Percentiles rank a stretch among this genome's conserved stretches.
phyloP scores from a whole-genome alignment of 768 basidiomycete species.

The Leccinum ochraceum region DNA sequence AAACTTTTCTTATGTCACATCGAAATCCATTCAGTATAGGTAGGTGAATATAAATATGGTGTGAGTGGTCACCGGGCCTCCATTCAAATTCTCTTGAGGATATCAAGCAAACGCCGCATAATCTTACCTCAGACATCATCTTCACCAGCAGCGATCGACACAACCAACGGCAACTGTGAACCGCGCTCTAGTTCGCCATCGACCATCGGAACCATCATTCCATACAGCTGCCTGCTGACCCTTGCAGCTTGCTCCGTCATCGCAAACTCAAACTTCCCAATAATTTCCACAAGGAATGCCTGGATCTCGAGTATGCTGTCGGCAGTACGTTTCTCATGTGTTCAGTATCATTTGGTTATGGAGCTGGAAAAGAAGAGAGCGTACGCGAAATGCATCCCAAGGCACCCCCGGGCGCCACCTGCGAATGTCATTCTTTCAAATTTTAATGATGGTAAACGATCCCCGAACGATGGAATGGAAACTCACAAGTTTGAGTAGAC shows the following conservation, averaged over 20 bases:
- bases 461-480: not conserved
- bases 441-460: not conserved
- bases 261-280: conserved; percentile 54
- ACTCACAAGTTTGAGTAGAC: conserved; percentile 33
- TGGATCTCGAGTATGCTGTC: not conserved
- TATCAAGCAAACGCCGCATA: too few species aligned
- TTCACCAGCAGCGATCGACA: not conserved
- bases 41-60: too few species aligned
- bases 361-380: not conserved
- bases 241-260: conserved; percentile 14
- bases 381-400: conserved; percentile 16
- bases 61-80: too few species aligned
- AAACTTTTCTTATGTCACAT: too few species aligned
- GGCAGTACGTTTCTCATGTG: not conserved
- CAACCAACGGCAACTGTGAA: conserved; percentile 28
- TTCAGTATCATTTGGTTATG: not conserved
- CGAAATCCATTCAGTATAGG: too few species aligned
- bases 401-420: conserved; percentile 25
- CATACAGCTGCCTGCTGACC: conserved; percentile 27
- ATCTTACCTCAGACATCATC: not conserved
- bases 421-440: conserved; percentile 18
- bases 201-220: conserved; percentile 35
- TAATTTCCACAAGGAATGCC: conserved; percentile 40
- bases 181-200: conserved; percentile 32
- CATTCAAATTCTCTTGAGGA: too few species aligned